These are phyloP conservation scores for Macaranga tanarius DNA, from an alignment of 441 rosid genomes.

Conservation along the genomic window DNA sequence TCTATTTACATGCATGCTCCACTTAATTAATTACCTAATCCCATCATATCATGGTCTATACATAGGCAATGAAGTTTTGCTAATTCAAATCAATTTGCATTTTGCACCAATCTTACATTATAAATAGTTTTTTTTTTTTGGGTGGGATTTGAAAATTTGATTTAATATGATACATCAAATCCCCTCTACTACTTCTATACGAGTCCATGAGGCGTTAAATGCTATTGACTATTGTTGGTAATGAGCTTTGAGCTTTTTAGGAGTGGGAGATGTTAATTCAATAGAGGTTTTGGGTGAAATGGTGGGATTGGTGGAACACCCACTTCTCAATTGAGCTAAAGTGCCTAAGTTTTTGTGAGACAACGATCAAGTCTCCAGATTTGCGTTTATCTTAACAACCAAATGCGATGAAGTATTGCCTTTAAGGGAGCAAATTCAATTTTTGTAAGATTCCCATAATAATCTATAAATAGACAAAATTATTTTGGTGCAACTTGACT, in stretches of 20 bases:
- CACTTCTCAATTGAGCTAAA: neutral
- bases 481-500: too few relatives aligned
- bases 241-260: neutral
- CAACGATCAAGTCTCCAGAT: neutral
- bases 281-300: neutral
- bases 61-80: too few relatives aligned
- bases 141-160: too few relatives aligned
- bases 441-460: neutral
- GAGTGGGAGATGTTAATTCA: conserved; percentile 13
- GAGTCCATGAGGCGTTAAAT: too few relatives aligned
- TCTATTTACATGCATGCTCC: neutral
- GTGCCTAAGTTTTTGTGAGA: neutral
- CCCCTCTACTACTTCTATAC: too few relatives aligned
- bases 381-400: neutral
- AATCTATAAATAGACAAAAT: neutral
- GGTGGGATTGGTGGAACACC: conserved; percentile 8
- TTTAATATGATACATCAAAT: too few relatives aligned
- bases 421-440: too few relatives aligned
- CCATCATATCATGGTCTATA: neutral
- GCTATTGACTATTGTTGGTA: conserved; percentile 1
- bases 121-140: too few relatives aligned
- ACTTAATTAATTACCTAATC: neutral
- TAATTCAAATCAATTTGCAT: too few relatives aligned
- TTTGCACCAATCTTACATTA: too few relatives aligned
- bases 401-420: too few relatives aligned